Conservation (phyloP, 2,329 filamentous ascomycete species). For the Cercospora zeae-maydis region DNA sequence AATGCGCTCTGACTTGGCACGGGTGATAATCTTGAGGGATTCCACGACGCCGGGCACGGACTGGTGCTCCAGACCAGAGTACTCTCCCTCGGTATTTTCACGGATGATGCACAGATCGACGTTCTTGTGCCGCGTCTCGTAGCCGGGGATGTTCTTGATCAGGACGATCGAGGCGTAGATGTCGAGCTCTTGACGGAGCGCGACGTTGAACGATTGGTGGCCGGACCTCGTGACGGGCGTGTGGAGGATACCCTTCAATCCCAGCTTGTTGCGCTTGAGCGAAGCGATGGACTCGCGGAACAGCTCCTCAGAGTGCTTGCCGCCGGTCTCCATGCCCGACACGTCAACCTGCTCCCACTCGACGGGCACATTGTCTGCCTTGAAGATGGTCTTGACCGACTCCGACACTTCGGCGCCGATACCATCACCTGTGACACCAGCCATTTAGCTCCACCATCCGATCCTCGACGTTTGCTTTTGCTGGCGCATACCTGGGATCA, state of each 20-base stretch:
- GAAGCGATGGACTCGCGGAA: slow-evolving; percentile 95
- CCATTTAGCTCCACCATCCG: slow-evolving; percentile 24
- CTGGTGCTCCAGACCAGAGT: slow-evolving; percentile 98
- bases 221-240: slow-evolving; percentile 94
- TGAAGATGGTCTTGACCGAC: slow-evolving; percentile 98
- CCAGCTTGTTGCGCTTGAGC: slow-evolving; percentile 96
- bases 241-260: slow-evolving; percentile 97
- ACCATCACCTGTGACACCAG: slow-evolving; percentile 64
- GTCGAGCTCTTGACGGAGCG: slow-evolving; percentile 97
- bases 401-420: slow-evolving; percentile 97
- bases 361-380: slow-evolving; percentile 96
- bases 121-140: slow-evolving; percentile 93
- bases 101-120: slow-evolving; percentile 99
- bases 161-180: slow-evolving; percentile 98
- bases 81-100: slow-evolving; percentile 99
- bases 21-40: slow-evolving; percentile 99
- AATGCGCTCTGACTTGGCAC: slow-evolving; percentile 97
- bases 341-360: slow-evolving; percentile 99
- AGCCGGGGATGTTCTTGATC: slow-evolving; percentile 99
- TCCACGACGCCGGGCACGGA: slow-evolving; percentile 94
- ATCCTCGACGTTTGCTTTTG: slow-evolving; percentile 25
- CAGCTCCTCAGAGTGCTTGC: slow-evolving; percentile 86
- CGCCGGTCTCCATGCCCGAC: slow-evolving; percentile 78
- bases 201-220: slow-evolving; percentile 99
- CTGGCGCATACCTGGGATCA: slow-evolving; percentile 74